Evolutionary conservation across 805 yeast genomes (phyloP).

Genomic region (Babjeviella inositovora): DNA sequence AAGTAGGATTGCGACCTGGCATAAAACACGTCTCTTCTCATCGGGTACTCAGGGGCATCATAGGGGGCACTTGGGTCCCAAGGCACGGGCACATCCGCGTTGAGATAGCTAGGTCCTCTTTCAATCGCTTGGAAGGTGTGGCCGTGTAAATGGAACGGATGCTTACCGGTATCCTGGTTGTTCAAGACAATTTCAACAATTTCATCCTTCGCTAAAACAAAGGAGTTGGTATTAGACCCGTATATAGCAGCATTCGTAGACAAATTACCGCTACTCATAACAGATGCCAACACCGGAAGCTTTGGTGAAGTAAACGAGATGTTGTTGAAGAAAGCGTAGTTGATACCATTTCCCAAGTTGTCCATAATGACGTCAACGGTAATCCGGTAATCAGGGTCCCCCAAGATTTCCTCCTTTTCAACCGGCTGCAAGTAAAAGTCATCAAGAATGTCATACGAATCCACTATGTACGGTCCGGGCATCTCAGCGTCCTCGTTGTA

Average conservation of each 20-base stretch:
- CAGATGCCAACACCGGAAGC: constrained; percentile 77
- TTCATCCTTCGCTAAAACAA: constrained; percentile 50
- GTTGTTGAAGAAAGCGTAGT: constrained; percentile 94
- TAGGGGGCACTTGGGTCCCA: constrained; percentile 36
- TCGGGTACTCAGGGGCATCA: constrained; percentile 57
- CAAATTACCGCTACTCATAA: constrained; percentile 49
- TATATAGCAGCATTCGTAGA: constrained; percentile 37
- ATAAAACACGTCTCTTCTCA: constrained; percentile 70
- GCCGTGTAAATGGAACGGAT: constrained; percentile 97
- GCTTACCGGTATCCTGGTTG: constrained; percentile 81
- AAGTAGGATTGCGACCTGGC: constrained; percentile 76
- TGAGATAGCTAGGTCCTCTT: constrained; percentile 47
- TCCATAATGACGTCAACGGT: constrained; percentile 71
- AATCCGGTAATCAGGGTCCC: constrained; percentile 55
- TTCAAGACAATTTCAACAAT: constrained; percentile 72
- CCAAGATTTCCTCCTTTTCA: constrained; percentile 23
- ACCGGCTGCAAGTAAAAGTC: constrained; percentile 18
- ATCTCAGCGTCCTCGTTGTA: constrained; percentile 21
- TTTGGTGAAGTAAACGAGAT: constrained; percentile 64
- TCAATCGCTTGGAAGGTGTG: constrained; percentile 73
- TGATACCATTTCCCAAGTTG: constrained; percentile 72
- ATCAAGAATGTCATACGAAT: constrained; percentile 10
- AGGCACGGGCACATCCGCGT: constrained; percentile 32
- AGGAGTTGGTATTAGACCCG: constrained; percentile 71
- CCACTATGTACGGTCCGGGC: constrained; percentile 13